Evolutionary conservation across 2,329 filamentous ascomycete species (phyloP).

Genomic region (Fusarium kyushuense): DNA sequence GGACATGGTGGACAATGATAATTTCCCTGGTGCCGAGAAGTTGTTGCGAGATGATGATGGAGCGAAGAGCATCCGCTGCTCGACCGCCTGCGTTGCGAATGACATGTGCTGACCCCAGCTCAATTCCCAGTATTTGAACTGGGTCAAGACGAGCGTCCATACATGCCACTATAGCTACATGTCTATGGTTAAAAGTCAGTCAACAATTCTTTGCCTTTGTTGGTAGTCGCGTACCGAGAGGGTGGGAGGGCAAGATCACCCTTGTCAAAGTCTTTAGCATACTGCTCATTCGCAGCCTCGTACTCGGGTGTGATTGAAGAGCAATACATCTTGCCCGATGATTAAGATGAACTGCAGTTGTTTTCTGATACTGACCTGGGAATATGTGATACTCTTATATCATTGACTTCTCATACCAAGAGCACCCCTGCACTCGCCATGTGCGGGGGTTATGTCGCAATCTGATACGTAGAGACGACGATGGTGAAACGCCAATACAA

Average conservation of each 20-base stretch:
- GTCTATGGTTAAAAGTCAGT: constrained; percentile 36
- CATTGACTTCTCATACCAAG: neutral
- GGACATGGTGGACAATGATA: constrained; percentile 74
- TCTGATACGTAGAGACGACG: constrained; percentile 8
- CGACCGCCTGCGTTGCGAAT: constrained; percentile 80
- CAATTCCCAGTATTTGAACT: constrained; percentile 35
- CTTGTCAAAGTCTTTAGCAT: constrained; percentile 41
- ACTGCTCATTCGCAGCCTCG: constrained; percentile 42
- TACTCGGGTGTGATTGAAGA: constrained; percentile 41
- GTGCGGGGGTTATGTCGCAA: constrained; percentile 39
- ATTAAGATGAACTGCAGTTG: too few relatives aligned
- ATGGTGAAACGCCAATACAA: constrained; percentile 1
- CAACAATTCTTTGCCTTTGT: neutral
- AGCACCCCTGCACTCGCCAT: constrained; percentile 19
- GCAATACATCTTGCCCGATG: constrained; percentile 17
- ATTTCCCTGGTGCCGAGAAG: constrained; percentile 81
- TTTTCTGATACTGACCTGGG: neutral
- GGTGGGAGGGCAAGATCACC: constrained; percentile 42
- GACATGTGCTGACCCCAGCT: constrained; percentile 78
- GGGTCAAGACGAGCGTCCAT: constrained; percentile 84
- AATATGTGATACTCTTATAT: neutral
- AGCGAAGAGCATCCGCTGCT: constrained; percentile 76
- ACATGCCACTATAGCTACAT: constrained; percentile 71
- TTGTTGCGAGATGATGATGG: constrained; percentile 82
- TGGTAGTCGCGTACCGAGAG: constrained; percentile 26